Conservation (phyloP, 2,329 filamentous ascomycete genomes). For the Emericellopsis atlantica region DNA sequence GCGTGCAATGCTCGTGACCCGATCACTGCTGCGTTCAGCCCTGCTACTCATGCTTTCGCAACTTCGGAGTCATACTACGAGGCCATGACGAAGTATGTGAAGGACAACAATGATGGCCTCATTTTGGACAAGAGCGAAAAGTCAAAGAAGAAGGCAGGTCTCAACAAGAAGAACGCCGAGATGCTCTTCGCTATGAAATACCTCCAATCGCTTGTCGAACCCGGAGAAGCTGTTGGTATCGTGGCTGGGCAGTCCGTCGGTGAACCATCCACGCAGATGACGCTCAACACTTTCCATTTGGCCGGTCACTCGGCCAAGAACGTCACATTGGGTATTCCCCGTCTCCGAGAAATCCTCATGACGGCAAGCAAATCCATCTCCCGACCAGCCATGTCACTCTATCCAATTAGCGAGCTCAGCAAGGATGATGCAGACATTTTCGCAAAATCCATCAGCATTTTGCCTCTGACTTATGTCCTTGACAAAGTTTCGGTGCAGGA, state of each 20-base stretch:
- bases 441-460: constrained; percentile 79
- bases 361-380: constrained; percentile 82
- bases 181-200: constrained; percentile 86
- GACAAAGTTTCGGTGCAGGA: constrained; percentile 75
- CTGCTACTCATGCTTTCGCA: constrained; percentile 67
- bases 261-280: constrained; percentile 98
- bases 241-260: constrained; percentile 94
- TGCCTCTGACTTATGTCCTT: constrained; percentile 73
- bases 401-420: constrained; percentile 60
- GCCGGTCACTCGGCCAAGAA: constrained; percentile 97
- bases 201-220: constrained; percentile 79
- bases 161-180: constrained; percentile 64
- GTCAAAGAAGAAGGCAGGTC: constrained; percentile 17
- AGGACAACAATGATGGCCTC: constrained; percentile 56
- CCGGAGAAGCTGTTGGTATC: constrained; percentile 92
- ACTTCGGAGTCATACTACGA: constrained; percentile 80
- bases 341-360: constrained; percentile 96
- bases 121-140: constrained; percentile 32
- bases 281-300: constrained; percentile 98
- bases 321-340: constrained; percentile 95
- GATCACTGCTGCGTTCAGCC: constrained; percentile 58
- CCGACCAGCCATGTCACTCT: constrained; percentile 81
- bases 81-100: constrained; percentile 62
- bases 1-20: constrained; percentile 57
- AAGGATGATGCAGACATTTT: constrained; percentile 62